A percentile compares a stretch with the other conserved stretches of the same genome.
These are phyloP conservation scores for Debaryomyces hansenii DNA, from an alignment of 805 yeast species.

Conservation along the genomic window DNA sequence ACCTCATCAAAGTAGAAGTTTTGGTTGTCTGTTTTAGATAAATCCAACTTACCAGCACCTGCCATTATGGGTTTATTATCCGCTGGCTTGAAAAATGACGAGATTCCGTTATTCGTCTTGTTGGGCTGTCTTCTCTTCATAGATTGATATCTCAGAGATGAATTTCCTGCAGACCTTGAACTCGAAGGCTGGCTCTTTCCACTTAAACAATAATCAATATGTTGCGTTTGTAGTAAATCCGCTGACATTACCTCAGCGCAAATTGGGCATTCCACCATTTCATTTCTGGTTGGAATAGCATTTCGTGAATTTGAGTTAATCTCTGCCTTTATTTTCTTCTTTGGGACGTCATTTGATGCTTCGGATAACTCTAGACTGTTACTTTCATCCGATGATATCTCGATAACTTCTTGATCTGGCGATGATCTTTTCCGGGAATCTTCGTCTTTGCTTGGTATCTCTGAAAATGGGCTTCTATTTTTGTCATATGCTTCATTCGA, in stretches of 20 bases:
- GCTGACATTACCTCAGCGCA: constrained; percentile 58
- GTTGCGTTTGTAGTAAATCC: constrained; percentile 54
- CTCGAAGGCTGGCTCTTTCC: constrained; percentile 17
- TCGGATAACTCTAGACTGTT: background rate
- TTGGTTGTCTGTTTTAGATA: constrained; percentile 15
- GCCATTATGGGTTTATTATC: background rate
- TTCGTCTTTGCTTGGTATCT: background rate
- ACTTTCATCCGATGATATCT: constrained; percentile 13
- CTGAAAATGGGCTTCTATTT: background rate
- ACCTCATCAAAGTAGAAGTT: constrained; percentile 33
- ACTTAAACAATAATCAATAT: constrained; percentile 60
- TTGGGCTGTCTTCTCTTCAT: constrained; percentile 11
- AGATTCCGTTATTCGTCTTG: constrained; percentile 17
- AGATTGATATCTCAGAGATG: background rate
- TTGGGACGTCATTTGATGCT: constrained; percentile 5
- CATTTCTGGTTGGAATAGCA: constrained; percentile 13
- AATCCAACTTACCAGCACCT: background rate
- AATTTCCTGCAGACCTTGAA: background rate
- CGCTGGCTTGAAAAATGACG: constrained; percentile 29
- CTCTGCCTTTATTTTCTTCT: background rate
- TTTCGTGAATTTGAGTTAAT: constrained; percentile 8
- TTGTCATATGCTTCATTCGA: background rate
- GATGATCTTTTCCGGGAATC: constrained; percentile 11
- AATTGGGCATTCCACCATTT: constrained; percentile 64
- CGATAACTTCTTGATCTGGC: constrained; percentile 10